Conservation (phyloP, 345 rosid species). For the Salix purpurea region DNA sequence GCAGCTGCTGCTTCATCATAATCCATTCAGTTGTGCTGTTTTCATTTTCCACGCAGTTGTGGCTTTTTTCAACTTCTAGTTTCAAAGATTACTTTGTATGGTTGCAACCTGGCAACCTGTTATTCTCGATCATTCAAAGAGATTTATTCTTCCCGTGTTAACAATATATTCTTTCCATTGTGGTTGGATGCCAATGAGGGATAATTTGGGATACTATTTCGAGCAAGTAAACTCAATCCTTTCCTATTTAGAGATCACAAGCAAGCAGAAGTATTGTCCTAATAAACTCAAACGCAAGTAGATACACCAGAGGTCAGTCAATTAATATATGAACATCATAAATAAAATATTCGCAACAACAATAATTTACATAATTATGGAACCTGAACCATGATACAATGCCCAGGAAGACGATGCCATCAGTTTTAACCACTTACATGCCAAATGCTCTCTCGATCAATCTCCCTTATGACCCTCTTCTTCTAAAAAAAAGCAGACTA, state of each 20-base stretch:
- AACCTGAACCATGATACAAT: neutral
- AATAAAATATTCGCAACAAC: neutral
- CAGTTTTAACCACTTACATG: neutral
- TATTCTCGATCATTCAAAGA: constrained; percentile 9
- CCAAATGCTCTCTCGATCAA: neutral
- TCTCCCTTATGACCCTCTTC: neutral
- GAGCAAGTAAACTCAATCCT: neutral
- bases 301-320: neutral
- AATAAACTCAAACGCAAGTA: too few relatives aligned
- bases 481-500: too few relatives aligned
- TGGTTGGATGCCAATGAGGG: neutral
- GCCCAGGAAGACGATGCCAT: neutral
- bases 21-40: neutral
- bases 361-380: neutral
- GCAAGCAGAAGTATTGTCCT: neutral
- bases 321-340: neutral
- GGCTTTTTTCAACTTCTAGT: neutral
- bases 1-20: constrained; percentile 30
- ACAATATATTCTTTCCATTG: too few relatives aligned
- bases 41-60: neutral
- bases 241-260: neutral
- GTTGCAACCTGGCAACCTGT: constrained; percentile 43
- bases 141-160: neutral
- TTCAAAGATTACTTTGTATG: constrained; percentile 6
- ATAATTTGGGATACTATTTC: neutral